Evolutionary conservation across 2,329 filamentous ascomycete genomes (phyloP), one percentile per base, ranked within the genome.

Genomic region (Diaporthe sp.): DNA sequence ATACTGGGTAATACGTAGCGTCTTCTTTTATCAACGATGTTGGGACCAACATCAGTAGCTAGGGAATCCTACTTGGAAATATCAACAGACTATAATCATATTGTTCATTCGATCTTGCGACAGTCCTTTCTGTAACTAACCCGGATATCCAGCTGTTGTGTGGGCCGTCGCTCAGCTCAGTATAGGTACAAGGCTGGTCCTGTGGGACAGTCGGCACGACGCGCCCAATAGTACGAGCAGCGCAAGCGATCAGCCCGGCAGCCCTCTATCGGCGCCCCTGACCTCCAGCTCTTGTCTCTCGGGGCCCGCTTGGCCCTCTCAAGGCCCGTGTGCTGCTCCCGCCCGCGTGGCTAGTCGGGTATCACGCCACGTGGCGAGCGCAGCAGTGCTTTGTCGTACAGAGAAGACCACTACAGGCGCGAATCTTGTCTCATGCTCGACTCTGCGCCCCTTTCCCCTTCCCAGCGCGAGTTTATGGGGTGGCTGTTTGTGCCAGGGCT

Each of bases 1-100:
- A 70, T 70, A 28, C 22, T 55, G 49, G 65, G 65, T 55, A 53
- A 34, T 42, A 34, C 13, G 65, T 70, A 70, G 65, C 65, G 65
- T 70, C 34, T 53, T 70, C 28, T 55, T 55, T 55, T 17, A 55
- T 12, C 34, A 31, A 31, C 34, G 49, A 28, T 42, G 49, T 55
- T 55, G 49, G 8, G 34, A 20, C n/a, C 47, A 28, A 55, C 65
- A 70, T 70, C 22, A 34, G 15, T 34, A 42, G 9, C 49, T 55
- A 42, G 34, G 65, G 49, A 55, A 20, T 39, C 15, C 31, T 34
- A 53, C 34, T 17, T 53, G 3, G 17, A 37, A 37, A 39, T 8
- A 17, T 68, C 63, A 53, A 42, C 17, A n/a, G 15, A 22, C 31
- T 25, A 17, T 15, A 39, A 39, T 28, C 42, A 25, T 53, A 15